Conservation (phyloP, 2,329 filamentous ascomycete species). For the Lachnellula suecica region DNA sequence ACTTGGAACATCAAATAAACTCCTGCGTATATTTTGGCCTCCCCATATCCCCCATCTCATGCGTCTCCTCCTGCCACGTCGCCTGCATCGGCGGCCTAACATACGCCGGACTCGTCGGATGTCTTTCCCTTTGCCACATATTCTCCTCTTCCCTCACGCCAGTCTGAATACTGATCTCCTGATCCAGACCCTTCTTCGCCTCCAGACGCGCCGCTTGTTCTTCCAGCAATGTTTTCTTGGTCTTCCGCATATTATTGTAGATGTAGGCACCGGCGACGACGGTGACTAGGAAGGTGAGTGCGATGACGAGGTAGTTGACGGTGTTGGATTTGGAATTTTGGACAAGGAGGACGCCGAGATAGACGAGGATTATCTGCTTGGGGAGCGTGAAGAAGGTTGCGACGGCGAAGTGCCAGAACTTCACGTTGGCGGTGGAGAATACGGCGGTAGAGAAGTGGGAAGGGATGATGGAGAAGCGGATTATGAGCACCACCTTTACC, state of each 20-base stretch:
- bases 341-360: conserved; percentile 39
- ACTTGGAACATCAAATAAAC: background rate
- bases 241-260: conserved; percentile 36
- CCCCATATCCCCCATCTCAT: background rate
- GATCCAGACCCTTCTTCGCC: background rate
- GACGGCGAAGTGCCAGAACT: conserved; percentile 40
- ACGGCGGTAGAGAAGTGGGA: conserved; percentile 44
- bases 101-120: background rate
- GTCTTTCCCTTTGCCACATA: background rate
- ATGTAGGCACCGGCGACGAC: conserved; percentile 38
- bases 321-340: conserved; percentile 28
- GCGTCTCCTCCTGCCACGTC: background rate
- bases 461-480: conserved; percentile 41
- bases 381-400: conserved; percentile 41
- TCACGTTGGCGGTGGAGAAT: conserved; percentile 42
- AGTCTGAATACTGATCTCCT: background rate
- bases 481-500: conserved; percentile 38
- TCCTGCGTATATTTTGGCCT: background rate
- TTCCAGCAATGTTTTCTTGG: conserved; percentile 35
- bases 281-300: conserved; percentile 35
- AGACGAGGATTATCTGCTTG: conserved; percentile 43
- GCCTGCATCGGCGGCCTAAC: background rate
- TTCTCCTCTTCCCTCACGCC: background rate
- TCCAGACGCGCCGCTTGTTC: conserved; percentile 31
- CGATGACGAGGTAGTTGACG: conserved; percentile 36